phyloP scores from a whole-genome alignment of 148 eudicot species.

The Camellia lanceoleosa region DNA sequence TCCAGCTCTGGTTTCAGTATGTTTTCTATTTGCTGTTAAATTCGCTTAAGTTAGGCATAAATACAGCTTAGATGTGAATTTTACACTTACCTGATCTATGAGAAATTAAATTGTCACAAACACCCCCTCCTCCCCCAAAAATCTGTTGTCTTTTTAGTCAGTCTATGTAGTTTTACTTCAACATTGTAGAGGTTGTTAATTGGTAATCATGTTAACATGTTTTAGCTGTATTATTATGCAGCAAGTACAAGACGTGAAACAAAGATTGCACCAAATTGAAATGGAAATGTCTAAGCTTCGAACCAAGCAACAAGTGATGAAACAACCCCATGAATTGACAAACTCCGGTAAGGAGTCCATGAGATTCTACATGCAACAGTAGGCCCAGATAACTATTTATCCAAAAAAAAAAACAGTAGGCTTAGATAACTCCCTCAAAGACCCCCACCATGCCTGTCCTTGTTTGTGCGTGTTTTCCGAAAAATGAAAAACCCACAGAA shows the following conservation, averaged over 20 bases:
- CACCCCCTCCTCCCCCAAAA: neutral
- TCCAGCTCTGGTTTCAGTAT: constrained; percentile 28
- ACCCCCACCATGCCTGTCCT: neutral
- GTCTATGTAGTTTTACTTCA: neutral
- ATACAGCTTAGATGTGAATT: neutral
- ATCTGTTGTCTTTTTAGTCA: neutral
- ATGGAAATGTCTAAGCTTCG: constrained; percentile 37
- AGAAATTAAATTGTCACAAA: neutral
- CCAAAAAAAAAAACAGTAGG: neutral
- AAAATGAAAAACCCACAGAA: neutral
- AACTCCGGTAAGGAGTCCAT: constrained; percentile 25
- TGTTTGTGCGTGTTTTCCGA: neutral
- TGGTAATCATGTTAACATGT: neutral
- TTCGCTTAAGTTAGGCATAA: neutral
- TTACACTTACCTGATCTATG: neutral
- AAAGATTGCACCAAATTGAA: constrained; percentile 35
- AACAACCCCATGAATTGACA: constrained; percentile 15
- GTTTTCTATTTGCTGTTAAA: constrained; percentile 5
- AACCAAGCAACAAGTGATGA: constrained; percentile 27
- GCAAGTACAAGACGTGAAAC: constrained; percentile 38
- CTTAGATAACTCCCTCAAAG: neutral
- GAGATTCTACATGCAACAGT: neutral
- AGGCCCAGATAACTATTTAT: too few species aligned
- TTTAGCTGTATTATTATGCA: constrained; percentile 21
- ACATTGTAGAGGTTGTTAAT: neutral